phyloP scores from a whole-genome alignment of 1,284 basidiomycete species.

The Puccinia hordei region DNA sequence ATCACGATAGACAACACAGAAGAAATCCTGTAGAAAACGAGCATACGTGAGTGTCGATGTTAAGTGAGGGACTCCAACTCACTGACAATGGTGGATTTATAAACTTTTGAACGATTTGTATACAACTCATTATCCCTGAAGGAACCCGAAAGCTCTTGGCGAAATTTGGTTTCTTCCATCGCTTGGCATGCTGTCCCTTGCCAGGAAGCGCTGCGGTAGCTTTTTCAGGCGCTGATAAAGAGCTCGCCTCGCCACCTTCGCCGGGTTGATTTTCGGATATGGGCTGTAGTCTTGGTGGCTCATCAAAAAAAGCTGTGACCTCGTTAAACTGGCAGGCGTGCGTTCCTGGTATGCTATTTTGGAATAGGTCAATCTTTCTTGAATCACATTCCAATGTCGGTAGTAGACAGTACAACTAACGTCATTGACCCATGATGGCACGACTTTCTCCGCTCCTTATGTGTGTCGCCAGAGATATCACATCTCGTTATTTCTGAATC shows the following conservation, averaged over 20 bases:
- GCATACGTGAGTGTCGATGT: conserved; percentile 58
- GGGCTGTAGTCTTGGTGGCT: conserved; percentile 13
- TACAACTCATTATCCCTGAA: conserved; percentile 42
- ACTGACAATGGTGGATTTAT: conserved; percentile 53
- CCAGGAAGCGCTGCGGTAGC: not conserved
- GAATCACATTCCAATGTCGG: not conserved
- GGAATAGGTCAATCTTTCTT: not conserved
- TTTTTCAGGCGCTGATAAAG: not conserved
- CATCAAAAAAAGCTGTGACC: not conserved
- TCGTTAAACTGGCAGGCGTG: conserved; percentile 13
- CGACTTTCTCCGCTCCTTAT: conserved; percentile 13
- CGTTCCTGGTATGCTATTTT: not conserved
- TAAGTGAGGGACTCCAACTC: conserved; percentile 43
- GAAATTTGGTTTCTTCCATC: not conserved
- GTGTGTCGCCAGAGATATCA: not conserved
- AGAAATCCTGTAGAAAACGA: conserved; percentile 56
- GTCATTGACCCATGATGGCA: not conserved
- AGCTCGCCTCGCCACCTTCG: not conserved
- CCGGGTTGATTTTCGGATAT: conserved; percentile 16
- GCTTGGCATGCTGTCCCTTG: not conserved
- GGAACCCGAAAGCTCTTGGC: not conserved
- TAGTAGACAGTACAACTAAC: not conserved
- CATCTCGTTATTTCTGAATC: conserved; percentile 19
- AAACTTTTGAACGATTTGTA: conserved; percentile 52
- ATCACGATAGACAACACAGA: conserved; percentile 60